Percentiles rank a stretch among this genome's conserved stretches.
Conservation (phyloP, 2,329 filamentous ascomycete species). For the Aspergillus tamarii region DNA sequence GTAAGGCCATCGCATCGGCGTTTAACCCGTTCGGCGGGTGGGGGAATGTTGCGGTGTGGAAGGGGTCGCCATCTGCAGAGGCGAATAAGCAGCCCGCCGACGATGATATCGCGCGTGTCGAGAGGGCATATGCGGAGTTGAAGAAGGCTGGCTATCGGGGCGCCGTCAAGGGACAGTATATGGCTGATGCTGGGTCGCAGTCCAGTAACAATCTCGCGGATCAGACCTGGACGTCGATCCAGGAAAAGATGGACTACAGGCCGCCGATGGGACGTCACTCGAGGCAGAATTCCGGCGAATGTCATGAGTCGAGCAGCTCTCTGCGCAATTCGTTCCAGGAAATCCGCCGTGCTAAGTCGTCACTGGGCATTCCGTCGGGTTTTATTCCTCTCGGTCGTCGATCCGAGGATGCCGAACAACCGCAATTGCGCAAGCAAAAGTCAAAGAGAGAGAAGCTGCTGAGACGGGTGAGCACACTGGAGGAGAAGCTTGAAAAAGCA, state of each 20-base stretch:
- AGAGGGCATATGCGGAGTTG: conserved; percentile 57
- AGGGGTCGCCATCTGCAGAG: conserved; percentile 42
- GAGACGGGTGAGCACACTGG: conserved; percentile 64
- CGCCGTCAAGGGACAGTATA: conserved; percentile 39
- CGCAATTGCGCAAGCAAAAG: conserved; percentile 49
- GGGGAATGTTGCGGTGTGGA: conserved; percentile 50
- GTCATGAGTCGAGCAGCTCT: conserved; percentile 28
- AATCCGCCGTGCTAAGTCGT: conserved; percentile 37
- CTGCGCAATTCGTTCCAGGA: conserved; percentile 41
- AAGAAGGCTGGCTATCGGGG: conserved; percentile 56
- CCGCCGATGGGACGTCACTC: conserved; percentile 17
- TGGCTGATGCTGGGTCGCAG: conserved; percentile 24
- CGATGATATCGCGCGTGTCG: conserved; percentile 51
- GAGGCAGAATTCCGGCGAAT: conserved; percentile 19
- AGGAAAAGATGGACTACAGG: conserved; percentile 35
- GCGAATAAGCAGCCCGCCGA: conserved; percentile 36
- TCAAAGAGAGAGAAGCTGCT: conserved; percentile 62
- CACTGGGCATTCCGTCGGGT: conserved; percentile 32
- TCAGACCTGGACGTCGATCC: conserved; percentile 38
- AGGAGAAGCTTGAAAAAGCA: conserved; percentile 60
- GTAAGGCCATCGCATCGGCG: conserved; percentile 56
- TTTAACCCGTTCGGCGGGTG: conserved; percentile 58
- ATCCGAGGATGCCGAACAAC: conserved; percentile 29
- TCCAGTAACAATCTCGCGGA: conserved; percentile 30
- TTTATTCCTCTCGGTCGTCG: conserved; percentile 23